Evolutionary conservation across 106 monocot species (phyloP).

Genomic region (Allium cepa): DNA sequence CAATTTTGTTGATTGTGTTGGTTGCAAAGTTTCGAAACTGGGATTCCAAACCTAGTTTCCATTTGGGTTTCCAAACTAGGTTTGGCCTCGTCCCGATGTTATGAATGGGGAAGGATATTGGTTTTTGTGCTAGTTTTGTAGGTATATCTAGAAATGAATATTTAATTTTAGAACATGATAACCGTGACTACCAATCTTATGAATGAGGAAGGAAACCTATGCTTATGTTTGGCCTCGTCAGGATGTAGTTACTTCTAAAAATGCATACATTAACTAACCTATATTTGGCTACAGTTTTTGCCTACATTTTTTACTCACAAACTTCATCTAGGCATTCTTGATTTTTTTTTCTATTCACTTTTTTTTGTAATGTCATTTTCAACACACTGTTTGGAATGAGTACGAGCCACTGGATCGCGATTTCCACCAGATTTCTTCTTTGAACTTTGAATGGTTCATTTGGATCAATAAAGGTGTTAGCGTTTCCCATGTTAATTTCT

Average conservation of each 20-base stretch:
- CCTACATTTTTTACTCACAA: not conserved
- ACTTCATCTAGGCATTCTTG: not conserved
- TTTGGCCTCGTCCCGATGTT: too few species aligned
- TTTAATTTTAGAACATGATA: not conserved
- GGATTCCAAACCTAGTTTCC: too few species aligned
- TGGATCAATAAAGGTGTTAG: constrained; percentile 52
- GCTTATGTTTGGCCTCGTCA: constrained; percentile 43
- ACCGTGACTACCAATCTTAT: not conserved
- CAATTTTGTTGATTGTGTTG: too few species aligned
- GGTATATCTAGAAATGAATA: constrained; percentile 16
- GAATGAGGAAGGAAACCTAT: constrained; percentile 77
- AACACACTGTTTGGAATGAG: constrained; percentile 87
- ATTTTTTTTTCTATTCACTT: not conserved
- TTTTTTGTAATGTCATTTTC: constrained; percentile 48
- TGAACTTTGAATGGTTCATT: constrained; percentile 76
- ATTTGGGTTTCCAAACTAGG: too few species aligned
- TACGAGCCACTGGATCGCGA: constrained; percentile 80
- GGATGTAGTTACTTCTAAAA: constrained; percentile 39
- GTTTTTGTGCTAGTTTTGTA: constrained; percentile 71
- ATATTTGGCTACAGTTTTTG: not conserved
- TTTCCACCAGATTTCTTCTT: constrained; percentile 71
- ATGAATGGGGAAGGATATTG: constrained; percentile 50
- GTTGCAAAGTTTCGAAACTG: too few species aligned
- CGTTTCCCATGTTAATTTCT: not conserved
- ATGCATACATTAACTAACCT: not conserved